These are phyloP conservation scores for Phaeosphaeria sp. DNA, from an alignment of 2,329 filamentous ascomycete genomes.

Conservation along the genomic window DNA sequence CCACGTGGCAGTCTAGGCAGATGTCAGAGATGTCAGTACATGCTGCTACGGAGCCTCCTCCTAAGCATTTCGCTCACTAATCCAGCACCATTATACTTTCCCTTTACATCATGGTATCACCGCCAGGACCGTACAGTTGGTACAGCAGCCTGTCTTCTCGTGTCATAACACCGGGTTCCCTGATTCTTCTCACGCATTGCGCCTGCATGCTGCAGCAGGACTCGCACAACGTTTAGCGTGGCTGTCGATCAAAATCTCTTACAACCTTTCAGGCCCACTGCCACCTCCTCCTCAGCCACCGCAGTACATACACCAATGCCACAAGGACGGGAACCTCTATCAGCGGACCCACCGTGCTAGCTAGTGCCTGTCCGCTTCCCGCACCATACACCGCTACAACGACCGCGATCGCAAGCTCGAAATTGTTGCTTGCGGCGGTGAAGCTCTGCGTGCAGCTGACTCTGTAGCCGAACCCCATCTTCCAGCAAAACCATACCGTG, in stretches of 20 bases:
- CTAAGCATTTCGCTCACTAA: not conserved
- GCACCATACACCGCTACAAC: conserved; percentile 82
- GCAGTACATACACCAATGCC: conserved; percentile 76
- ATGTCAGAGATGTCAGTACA: not conserved
- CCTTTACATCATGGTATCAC: not conserved
- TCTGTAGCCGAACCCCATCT: conserved; percentile 77
- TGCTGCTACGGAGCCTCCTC: not conserved
- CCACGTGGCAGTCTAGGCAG: not conserved
- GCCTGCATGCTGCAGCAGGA: not conserved
- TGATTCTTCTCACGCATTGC: not conserved
- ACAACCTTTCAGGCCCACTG: conserved; percentile 52
- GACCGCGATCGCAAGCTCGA: conserved; percentile 89
- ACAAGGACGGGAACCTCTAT: conserved; percentile 87
- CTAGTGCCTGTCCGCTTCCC: conserved; percentile 79
- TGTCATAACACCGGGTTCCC: not conserved
- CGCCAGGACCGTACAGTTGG: not conserved
- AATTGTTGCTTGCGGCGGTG: conserved; percentile 91
- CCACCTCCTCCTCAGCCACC: conserved; percentile 63
- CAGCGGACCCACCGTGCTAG: conserved; percentile 81
- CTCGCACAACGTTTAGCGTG: not conserved
- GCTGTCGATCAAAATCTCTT: conserved; percentile 6
- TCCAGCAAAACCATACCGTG: conserved; percentile 68
- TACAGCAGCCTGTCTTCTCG: not conserved
- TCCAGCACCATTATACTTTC: not conserved
- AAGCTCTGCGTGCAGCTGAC: conserved; percentile 80